Evolutionary conservation across 2,329 filamentous ascomycete genomes (phyloP).

Genomic region (Ophiosphaerella herpotricha): DNA sequence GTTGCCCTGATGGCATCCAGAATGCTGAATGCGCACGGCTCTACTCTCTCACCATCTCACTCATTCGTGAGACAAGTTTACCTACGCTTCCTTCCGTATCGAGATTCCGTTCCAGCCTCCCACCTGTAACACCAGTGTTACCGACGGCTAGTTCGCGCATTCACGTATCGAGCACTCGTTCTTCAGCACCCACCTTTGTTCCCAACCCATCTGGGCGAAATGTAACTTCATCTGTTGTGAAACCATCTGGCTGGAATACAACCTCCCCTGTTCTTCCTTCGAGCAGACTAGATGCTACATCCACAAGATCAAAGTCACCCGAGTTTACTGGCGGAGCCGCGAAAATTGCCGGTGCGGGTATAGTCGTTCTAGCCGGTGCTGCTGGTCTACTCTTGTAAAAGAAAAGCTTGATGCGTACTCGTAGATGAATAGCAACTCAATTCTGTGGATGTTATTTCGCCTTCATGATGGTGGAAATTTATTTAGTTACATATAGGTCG

Average conservation of each 20-base stretch:
- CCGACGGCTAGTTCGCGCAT: background rate
- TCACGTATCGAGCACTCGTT: background rate
- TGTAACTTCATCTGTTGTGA: too few species aligned
- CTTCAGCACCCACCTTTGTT: background rate
- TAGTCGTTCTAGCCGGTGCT: conserved; percentile 24
- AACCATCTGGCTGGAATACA: background rate
- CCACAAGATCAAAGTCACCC: conserved; percentile 3
- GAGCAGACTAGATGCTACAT: conserved; percentile 17
- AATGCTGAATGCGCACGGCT: conserved; percentile 60
- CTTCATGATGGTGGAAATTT: too few species aligned
- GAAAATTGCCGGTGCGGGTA: conserved; percentile 16
- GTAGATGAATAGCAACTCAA: too few species aligned
- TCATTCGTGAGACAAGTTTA: conserved; percentile 52
- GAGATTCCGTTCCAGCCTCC: background rate
- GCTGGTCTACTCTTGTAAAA: conserved; percentile 3
- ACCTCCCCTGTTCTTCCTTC: conserved; percentile 4
- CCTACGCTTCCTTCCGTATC: conserved; percentile 1
- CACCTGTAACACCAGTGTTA: background rate
- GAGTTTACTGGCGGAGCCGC: conserved; percentile 21
- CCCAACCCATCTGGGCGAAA: too few species aligned
- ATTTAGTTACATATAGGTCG: too few species aligned
- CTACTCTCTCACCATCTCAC: conserved; percentile 55
- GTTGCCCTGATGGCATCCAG: conserved; percentile 63
- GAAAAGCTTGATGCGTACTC: too few species aligned
- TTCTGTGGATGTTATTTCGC: too few species aligned